These are phyloP conservation scores for Entomortierella chlamydospora DNA, from an alignment of 192 early-diverging fungal genomes.

Conservation along the genomic window DNA sequence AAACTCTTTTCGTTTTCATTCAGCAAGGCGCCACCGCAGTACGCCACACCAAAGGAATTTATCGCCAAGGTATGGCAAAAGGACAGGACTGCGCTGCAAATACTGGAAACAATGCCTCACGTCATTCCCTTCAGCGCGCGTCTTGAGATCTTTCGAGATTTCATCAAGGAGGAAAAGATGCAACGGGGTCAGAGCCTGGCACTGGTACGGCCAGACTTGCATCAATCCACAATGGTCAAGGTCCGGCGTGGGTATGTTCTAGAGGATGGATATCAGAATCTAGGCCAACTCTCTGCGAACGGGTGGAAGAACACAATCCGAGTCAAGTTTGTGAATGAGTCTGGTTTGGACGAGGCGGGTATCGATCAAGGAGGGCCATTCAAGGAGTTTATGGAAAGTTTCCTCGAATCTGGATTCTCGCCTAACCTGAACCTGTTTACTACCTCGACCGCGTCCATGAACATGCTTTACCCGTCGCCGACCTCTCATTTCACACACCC, in stretches of 20 bases:
- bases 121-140: slow-evolving; percentile 89
- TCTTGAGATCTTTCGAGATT: slow-evolving; percentile 86
- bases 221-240: slow-evolving; percentile 53
- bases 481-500: slow-evolving; percentile 52
- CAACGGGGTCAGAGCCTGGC: slow-evolving; percentile 35
- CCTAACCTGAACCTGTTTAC: slow-evolving; percentile 64
- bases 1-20: slow-evolving; percentile 39
- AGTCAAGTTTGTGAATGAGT: slow-evolving; percentile 64
- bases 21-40: slow-evolving; percentile 31
- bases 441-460: slow-evolving; percentile 54
- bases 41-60: slow-evolving; percentile 52
- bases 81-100: slow-evolving; percentile 59
- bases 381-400: slow-evolving; percentile 72
- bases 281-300: slow-evolving; percentile 59
- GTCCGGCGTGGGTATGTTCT: slow-evolving; percentile 74
- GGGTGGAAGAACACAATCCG: slow-evolving; percentile 62
- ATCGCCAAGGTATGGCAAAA: slow-evolving; percentile 53
- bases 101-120: slow-evolving; percentile 88
- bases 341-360: slow-evolving; percentile 73
- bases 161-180: slow-evolving; percentile 69
- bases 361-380: slow-evolving; percentile 89
- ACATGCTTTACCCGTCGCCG: slow-evolving; percentile 62
- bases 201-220: slow-evolving; percentile 36
- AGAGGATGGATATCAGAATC: slow-evolving; percentile 74
- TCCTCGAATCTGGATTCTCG: slow-evolving; percentile 65